Evolutionary conservation across 2,329 filamentous ascomycete genomes (phyloP).

Genomic region (Hawksworthiomyces lignivorus): DNA sequence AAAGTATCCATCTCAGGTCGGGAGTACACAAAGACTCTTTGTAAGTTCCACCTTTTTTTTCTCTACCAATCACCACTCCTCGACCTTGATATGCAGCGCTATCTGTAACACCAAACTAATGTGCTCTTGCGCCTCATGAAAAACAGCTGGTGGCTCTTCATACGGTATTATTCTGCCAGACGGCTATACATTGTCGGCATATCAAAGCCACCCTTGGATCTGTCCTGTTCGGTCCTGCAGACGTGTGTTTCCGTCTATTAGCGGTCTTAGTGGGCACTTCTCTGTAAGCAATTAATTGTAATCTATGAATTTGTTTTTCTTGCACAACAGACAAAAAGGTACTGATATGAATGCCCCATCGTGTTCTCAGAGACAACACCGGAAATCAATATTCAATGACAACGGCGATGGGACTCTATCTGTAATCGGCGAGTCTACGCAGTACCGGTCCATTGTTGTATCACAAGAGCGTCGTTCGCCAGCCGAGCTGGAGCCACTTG

Average conservation of each 20-base stretch:
- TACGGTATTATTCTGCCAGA: constrained; percentile 4
- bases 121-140: not conserved
- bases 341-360: too few relatives aligned
- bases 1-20: not conserved
- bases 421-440: constrained; percentile 9
- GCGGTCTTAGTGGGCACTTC: constrained; percentile 17
- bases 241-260: constrained; percentile 8
- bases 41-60: not conserved
- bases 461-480: constrained; percentile 14
- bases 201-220: constrained; percentile 14
- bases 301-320: constrained; percentile 7
- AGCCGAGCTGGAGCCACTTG: constrained; percentile 9
- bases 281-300: constrained; percentile 7
- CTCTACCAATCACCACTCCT: not conserved
- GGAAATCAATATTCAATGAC: constrained; percentile 18
- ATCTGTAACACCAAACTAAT: too few relatives aligned
- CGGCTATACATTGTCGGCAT: constrained; percentile 14
- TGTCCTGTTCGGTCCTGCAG: constrained; percentile 18
- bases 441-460: constrained; percentile 16
- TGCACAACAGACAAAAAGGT: too few relatives aligned
- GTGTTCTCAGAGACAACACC: constrained; percentile 11
- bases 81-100: not conserved
- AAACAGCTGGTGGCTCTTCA: not conserved
- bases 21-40: not conserved
- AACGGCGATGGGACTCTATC: constrained; percentile 24